Percentiles rank a stretch among this genome's conserved stretches.
Evolutionary conservation across 164 flowering plant species (phyloP).

Genomic region (Chloranthus sessilifolius): DNA sequence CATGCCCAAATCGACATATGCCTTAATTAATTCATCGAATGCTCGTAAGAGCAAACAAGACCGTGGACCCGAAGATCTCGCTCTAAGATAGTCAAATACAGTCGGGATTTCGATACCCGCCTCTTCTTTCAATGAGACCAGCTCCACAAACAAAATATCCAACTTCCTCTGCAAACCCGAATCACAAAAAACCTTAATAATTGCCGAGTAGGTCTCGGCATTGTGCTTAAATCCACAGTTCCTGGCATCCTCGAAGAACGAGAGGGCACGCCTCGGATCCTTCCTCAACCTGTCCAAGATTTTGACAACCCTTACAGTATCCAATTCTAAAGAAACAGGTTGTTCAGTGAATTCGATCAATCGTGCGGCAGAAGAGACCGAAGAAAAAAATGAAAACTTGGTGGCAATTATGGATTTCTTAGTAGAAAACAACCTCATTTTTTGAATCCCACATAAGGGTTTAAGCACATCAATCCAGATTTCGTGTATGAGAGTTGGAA

Average conservation of each 20-base stretch:
- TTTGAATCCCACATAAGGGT: constrained; percentile 25
- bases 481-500: no score
- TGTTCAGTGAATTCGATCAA: background rate
- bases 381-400: constrained; percentile 10
- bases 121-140: constrained; percentile 28
- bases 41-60: constrained; percentile 19
- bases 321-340: constrained; percentile 15
- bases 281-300: constrained; percentile 29
- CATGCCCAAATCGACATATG: constrained; percentile 38
- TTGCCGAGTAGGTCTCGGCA: constrained; percentile 33
- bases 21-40: constrained; percentile 48
- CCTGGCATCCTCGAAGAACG: constrained; percentile 38
- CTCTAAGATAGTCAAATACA: constrained; percentile 36
- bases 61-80: constrained; percentile 17
- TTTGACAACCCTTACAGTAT: constrained; percentile 27
- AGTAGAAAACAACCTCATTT: constrained; percentile 7
- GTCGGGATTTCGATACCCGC: constrained; percentile 29
- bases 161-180: constrained; percentile 38
- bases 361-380: constrained; percentile 8
- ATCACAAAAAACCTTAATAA: constrained; percentile 42
- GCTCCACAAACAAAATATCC: constrained; percentile 39
- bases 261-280: constrained; percentile 48
- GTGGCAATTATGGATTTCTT: constrained; percentile 3
- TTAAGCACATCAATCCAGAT: constrained; percentile 2
- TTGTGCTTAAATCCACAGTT: constrained; percentile 41